Percentiles rank a stretch among this genome's conserved stretches.
phyloP scores from a whole-genome alignment of 345 rosid species.

The Linum trigynum region DNA sequence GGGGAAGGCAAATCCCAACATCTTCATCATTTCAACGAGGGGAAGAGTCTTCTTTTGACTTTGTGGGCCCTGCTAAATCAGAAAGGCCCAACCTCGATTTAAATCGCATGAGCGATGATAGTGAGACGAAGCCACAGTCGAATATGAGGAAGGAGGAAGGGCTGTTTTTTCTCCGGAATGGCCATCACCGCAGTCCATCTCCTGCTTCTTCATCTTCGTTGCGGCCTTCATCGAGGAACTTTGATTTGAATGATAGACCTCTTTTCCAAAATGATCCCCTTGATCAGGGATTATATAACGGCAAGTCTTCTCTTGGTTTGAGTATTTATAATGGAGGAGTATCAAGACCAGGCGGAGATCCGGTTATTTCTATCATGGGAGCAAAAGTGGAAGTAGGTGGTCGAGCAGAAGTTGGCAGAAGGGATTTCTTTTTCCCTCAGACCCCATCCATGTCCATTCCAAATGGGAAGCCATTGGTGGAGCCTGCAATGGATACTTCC shows the following conservation, averaged over 20 bases:
- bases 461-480: conserved; percentile 47
- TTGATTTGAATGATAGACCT: conserved; percentile 90
- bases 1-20: conserved; percentile 39
- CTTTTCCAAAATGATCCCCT: conserved; percentile 33
- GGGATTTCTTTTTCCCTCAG: conserved; percentile 34
- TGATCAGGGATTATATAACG: conserved; percentile 35
- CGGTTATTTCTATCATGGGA: conserved; percentile 65
- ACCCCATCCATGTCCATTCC: conserved; percentile 39
- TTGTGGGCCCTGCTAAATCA: conserved; percentile 41
- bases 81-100: conserved; percentile 67
- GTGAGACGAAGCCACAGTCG: conserved; percentile 35
- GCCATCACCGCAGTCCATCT: conserved; percentile 51
- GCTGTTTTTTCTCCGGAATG: conserved; percentile 38
- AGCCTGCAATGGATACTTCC: conserved; percentile 28
- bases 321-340: conserved; percentile 26
- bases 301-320: conserved; percentile 28
- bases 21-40: conserved; percentile 41
- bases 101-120: conserved; percentile 59
- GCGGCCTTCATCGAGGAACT: conserved; percentile 57
- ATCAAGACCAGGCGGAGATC: conserved; percentile 36
- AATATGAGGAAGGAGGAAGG: conserved; percentile 44
- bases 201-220: conserved; percentile 69
- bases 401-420: conserved; percentile 35
- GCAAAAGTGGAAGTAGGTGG: conserved; percentile 38
- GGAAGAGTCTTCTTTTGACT: conserved; percentile 48